phyloP scores from a whole-genome alignment of 169 alveolate species.

The Eimeria praecox region DNA sequence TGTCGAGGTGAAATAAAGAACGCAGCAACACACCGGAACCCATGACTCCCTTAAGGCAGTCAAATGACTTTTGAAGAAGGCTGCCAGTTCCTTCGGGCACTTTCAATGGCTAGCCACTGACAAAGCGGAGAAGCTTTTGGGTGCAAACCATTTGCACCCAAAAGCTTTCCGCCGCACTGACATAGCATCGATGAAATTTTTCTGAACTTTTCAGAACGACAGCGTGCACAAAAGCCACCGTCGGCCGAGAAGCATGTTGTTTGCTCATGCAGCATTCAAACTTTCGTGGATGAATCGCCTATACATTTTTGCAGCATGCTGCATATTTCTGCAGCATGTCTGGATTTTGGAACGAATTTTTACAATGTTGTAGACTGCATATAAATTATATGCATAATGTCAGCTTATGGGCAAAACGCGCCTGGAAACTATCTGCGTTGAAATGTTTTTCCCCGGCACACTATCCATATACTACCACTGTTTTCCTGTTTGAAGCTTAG shows the following conservation, averaged over 20 bases:
- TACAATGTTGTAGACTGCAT: not conserved
- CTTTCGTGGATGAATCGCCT: not conserved
- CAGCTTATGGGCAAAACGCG: not conserved
- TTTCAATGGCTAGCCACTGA: conserved; percentile 9
- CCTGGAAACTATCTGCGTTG: not conserved
- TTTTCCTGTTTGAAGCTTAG: not conserved
- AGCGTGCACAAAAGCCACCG: not conserved
- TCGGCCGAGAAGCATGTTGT: not conserved
- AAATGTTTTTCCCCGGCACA: not conserved
- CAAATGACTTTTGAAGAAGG: conserved; percentile 29
- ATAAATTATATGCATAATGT: not conserved
- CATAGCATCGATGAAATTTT: not conserved
- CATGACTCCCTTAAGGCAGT: conserved; percentile 1
- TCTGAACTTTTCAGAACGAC: not conserved
- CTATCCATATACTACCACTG: not conserved
- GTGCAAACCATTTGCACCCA: not conserved
- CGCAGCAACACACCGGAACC: not conserved
- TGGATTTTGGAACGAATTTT: not conserved
- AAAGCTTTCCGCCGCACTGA: too few species aligned
- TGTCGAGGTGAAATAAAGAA: not conserved
- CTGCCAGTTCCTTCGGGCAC: not conserved
- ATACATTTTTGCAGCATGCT: not conserved
- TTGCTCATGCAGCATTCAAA: not conserved
- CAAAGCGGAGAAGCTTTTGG: not conserved
- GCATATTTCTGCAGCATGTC: not conserved